Evolutionary conservation across 352 stramenopile genomes (phyloP), one percentile per base, ranked within the genome.

Genomic region (Phytophthora brassicae): DNA sequence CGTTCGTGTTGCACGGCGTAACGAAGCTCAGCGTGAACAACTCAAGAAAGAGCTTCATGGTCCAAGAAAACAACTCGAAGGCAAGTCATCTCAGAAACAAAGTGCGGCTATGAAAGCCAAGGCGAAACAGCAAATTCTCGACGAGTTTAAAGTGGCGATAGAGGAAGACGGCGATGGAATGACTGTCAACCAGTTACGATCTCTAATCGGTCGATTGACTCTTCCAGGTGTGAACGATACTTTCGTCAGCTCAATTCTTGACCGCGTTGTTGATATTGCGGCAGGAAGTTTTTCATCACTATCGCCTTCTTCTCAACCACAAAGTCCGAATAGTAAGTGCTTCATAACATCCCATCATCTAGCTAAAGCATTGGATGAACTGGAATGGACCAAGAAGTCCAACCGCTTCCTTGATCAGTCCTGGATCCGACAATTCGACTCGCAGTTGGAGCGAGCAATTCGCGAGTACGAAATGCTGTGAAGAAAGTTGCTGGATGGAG

Each of bases 341-440:
- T 29, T 75, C 13, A 62, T 93, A 31, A 77, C 59, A 44, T 68
- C 81, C 35, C 54, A 76, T 19, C 75, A 91, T 14, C 56, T 93
- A 20, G 59, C 60, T n/a, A 78, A 75, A 42, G 69, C 68, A 4
- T 52, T 93, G 16, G 74, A 86, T 35, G 77, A 92, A 23, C 68
- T 89, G 14, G 74, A 88, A 35, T 89, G 72, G 76, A 62, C 63
- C 39, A 89, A 82, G 58, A 86, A 84, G 41, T 58, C 82, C 2
- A 95, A 95, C 43, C 79, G 79, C 11, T 95, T 94, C 39, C 68
- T 95, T 4, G 81, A 92, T 39, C 79, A 79, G 36, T 86, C 78
- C 35, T 95, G 82, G 86, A 67, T 95, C 23, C 60, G 68, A 13
- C 86, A 93, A 52, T 95, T 93, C 45, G 84, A 95, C 56, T 80